A percentile compares a stretch with the other conserved stretches of the same genome.
phyloP scores from a whole-genome alignment of 2,329 filamentous ascomycete genomes.

The Akanthomyces uredinophilus region DNA sequence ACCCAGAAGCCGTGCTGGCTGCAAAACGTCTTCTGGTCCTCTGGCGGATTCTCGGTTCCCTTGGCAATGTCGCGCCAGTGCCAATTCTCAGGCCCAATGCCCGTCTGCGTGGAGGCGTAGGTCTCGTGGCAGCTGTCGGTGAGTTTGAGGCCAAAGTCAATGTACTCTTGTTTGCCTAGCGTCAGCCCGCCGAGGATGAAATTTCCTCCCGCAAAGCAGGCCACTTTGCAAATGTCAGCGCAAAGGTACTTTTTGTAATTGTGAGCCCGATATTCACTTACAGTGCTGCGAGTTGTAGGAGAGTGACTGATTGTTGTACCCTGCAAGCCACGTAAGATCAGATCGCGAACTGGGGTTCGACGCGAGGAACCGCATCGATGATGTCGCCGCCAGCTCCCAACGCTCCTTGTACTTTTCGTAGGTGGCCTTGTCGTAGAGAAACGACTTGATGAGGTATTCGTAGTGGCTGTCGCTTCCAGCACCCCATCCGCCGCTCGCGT shows the following conservation, averaged over 20 bases:
- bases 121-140: conserved; percentile 66
- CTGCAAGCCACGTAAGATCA: conserved; percentile 64
- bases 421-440: conserved; percentile 61
- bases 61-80: conserved; percentile 44
- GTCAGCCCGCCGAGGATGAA: conserved; percentile 74
- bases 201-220: conserved; percentile 75
- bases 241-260: background rate
- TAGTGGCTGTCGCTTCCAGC: conserved; percentile 74
- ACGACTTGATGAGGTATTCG: conserved; percentile 85
- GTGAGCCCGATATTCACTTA: conserved; percentile 22
- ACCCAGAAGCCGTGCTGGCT: conserved; percentile 64
- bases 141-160: conserved; percentile 65
- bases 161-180: conserved; percentile 56
- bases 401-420: conserved; percentile 61
- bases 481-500: conserved; percentile 65
- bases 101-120: conserved; percentile 60
- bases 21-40: conserved; percentile 52
- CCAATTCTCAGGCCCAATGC: conserved; percentile 68
- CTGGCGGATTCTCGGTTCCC: conserved; percentile 30
- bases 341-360: conserved; percentile 60
- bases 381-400: conserved; percentile 67
- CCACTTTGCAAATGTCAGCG: conserved; percentile 41
- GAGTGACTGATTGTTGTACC: conserved; percentile 41
- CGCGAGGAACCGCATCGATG: conserved; percentile 61
- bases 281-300: conserved; percentile 41